Percentiles rank a stretch among this genome's conserved stretches.
Conservation (phyloP, 805 yeast genomes). For the Yarrowia sp. region DNA sequence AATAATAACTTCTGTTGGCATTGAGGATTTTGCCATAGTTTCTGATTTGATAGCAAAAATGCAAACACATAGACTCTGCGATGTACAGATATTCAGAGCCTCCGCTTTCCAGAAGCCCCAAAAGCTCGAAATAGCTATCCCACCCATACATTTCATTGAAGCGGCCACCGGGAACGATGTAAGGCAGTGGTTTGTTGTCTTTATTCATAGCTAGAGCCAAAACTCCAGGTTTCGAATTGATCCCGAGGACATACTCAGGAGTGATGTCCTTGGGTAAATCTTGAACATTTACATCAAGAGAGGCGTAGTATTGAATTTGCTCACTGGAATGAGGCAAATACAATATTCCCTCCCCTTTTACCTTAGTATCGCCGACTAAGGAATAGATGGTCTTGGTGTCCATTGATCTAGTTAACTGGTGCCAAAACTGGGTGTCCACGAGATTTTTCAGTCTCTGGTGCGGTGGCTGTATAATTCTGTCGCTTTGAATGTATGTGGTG, state of each 20-base stretch:
- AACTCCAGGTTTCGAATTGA: constrained; percentile 81
- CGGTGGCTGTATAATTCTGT: constrained; percentile 62
- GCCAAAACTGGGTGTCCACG: constrained; percentile 79
- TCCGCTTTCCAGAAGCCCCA: constrained; percentile 72
- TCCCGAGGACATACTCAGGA: constrained; percentile 70
- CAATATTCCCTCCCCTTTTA: constrained; percentile 67
- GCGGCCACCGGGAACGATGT: constrained; percentile 96
- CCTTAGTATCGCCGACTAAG: constrained; percentile 78
- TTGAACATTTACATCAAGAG: constrained; percentile 66
- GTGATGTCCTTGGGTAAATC: constrained; percentile 73
- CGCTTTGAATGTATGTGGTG: neutral
- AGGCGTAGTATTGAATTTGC: constrained; percentile 65
- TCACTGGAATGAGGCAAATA: constrained; percentile 74
- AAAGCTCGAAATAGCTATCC: constrained; percentile 92
- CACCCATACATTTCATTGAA: constrained; percentile 96
- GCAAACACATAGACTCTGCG: constrained; percentile 87
- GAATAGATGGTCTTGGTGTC: constrained; percentile 59
- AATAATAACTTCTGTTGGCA: constrained; percentile 88
- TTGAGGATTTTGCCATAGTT: constrained; percentile 91
- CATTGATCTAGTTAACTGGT: constrained; percentile 65
- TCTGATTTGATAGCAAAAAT: constrained; percentile 83
- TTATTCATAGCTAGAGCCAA: constrained; percentile 72
- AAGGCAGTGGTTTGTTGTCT: constrained; percentile 62
- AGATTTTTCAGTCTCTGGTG: constrained; percentile 71
- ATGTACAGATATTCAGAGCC: constrained; percentile 49